These are phyloP conservation scores for Solanum chacoense DNA, from an alignment of 305 asterid genomes.

Conservation along the genomic window DNA sequence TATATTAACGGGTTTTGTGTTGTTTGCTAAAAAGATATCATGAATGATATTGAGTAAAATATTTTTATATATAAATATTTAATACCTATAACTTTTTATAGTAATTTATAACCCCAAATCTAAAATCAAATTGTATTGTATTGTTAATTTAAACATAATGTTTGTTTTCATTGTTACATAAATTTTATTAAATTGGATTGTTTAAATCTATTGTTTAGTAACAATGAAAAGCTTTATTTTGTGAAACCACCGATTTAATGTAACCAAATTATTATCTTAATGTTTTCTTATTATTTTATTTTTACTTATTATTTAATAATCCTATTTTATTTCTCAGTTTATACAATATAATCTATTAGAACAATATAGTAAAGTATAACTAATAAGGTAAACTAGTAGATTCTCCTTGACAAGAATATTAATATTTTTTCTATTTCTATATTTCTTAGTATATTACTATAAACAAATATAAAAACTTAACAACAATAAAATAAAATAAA, in stretches of 20 bases:
- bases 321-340: too few relatives aligned
- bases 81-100: too few relatives aligned
- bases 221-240: fast-evolving
- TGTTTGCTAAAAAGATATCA: background rate
- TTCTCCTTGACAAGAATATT: background rate
- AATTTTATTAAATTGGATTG: too few relatives aligned
- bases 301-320: too few relatives aligned
- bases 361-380: fast-evolving
- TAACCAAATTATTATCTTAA: too few relatives aligned
- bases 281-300: too few relatives aligned
- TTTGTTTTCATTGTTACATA: too few relatives aligned
- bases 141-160: too few relatives aligned
- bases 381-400: background rate
- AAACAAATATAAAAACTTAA: background rate
- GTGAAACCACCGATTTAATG: fast-evolving
- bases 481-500: background rate
- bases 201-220: too few relatives aligned
- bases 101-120: too few relatives aligned
- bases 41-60: background rate
- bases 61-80: background rate
- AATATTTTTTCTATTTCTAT: background rate
- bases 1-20: background rate
- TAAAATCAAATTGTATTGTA: too few relatives aligned
- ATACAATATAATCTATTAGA: too few relatives aligned
- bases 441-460: background rate